These are phyloP conservation scores for Luffa aegyptiaca DNA, from an alignment of 306 rosid genomes.

Conservation along the genomic window DNA sequence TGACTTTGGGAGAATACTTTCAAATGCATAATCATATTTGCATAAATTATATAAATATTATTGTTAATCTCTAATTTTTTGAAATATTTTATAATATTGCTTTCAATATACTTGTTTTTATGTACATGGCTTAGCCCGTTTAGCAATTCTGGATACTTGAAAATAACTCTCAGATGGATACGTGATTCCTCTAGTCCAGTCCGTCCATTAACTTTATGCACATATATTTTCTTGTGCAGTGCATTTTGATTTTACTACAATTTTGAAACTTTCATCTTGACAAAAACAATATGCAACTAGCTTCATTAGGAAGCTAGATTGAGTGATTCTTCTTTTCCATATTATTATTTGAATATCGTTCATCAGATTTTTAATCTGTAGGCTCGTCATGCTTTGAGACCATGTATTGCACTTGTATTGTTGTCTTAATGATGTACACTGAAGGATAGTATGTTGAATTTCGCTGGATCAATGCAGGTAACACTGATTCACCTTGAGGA, in stretches of 20 bases:
- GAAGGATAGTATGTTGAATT: conserved; percentile 2
- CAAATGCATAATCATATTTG: neutral
- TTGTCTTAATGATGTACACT: neutral
- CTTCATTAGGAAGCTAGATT: neutral
- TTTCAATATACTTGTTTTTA: neutral
- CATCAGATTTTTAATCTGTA: neutral
- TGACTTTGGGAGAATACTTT: neutral
- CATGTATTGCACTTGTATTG: neutral
- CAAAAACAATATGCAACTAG: neutral
- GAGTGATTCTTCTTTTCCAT: neutral
- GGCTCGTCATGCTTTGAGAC: neutral
- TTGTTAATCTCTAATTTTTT: neutral
- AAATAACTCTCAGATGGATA: neutral
- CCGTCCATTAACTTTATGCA: neutral
- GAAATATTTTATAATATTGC: neutral
- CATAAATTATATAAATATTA: neutral
- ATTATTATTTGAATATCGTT: neutral
- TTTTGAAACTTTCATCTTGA: neutral
- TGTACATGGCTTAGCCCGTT: neutral
- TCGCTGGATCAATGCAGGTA: conserved; percentile 37
- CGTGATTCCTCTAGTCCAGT: neutral
- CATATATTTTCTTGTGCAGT: neutral
- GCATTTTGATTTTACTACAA: neutral
- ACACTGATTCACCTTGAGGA: conserved; percentile 95
- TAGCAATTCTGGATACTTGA: neutral